Percentiles rank a stretch among this genome's conserved stretches.
Conservation (phyloP, 176 grass and related monocot species). For the Triticum turgidum region DNA sequence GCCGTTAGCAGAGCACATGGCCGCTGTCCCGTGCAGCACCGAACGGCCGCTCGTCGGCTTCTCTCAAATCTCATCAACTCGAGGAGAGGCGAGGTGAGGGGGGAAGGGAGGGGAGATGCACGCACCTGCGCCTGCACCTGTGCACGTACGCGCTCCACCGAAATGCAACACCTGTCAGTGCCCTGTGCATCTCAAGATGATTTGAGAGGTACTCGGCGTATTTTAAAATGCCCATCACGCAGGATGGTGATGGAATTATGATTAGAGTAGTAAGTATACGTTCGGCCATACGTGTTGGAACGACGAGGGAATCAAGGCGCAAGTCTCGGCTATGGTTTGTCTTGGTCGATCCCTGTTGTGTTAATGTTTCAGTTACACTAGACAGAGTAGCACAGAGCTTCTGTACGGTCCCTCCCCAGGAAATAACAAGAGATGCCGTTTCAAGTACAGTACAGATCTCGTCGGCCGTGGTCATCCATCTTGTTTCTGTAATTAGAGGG, state of each 20-base stretch:
- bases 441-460: neutral
- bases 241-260: neutral
- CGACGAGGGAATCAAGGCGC: slow-evolving; percentile 3
- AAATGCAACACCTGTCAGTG: neutral
- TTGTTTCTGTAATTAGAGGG: neutral
- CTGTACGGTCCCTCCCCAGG: neutral
- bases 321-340: neutral
- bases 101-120: neutral
- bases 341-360: slow-evolving; percentile 2
- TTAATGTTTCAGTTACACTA: neutral
- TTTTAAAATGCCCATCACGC: neutral
- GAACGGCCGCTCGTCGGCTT: slow-evolving; percentile 1
- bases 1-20: neutral
- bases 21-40: neutral
- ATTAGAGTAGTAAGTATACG: neutral
- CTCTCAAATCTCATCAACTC: neutral
- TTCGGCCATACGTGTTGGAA: neutral
- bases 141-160: too few species aligned
- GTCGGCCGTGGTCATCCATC: neutral
- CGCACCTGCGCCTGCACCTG: neutral
- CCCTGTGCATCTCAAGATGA: neutral
- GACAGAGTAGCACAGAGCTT: slow-evolving; percentile 9
- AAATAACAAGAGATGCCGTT: neutral
- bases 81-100: too few species aligned
- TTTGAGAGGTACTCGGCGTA: neutral